phyloP scores from a whole-genome alignment of 2,329 filamentous ascomycete genomes.

The Pseudogymnoascus sp. region DNA sequence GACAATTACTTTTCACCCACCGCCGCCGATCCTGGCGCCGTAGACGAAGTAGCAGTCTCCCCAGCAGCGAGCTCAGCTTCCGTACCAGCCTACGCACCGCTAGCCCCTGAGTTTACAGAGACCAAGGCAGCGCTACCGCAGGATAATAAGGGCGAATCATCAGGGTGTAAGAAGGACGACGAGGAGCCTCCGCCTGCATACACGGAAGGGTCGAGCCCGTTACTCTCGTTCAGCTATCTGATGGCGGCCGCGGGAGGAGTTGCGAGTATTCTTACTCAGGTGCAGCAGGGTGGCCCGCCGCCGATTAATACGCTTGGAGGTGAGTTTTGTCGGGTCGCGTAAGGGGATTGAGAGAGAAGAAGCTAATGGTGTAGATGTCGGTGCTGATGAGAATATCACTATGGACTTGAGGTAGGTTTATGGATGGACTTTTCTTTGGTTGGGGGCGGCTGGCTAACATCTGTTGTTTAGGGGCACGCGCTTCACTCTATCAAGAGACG shows the following conservation, averaged over 20 bases:
- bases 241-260: conserved; percentile 97
- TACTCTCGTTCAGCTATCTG: conserved; percentile 87
- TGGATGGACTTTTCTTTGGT: neutral
- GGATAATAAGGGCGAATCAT: conserved; percentile 69
- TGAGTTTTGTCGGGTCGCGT: conserved; percentile 32
- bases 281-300: conserved; percentile 80
- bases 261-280: conserved; percentile 98
- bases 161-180: conserved; percentile 64
- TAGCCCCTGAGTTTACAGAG: conserved; percentile 37
- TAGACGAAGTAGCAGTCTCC: conserved; percentile 31
- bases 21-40: conserved; percentile 31
- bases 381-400: conserved; percentile 86
- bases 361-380: conserved; percentile 50
- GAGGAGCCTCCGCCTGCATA: conserved; percentile 92
- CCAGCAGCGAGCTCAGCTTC: conserved; percentile 29
- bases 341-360: neutral
- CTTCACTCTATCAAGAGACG: conserved; percentile 90
- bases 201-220: conserved; percentile 85
- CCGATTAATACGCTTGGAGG: conserved; percentile 84
- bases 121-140: conserved; percentile 77
- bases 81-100: conserved; percentile 48
- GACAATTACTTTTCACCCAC: conserved; percentile 47
- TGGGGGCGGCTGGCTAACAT: conserved; percentile 1
- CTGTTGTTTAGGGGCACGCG: conserved; percentile 62
- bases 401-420: conserved; percentile 76